Conservation (phyloP, 352 stramenopile species). For the Phytopythium aichiense region DNA sequence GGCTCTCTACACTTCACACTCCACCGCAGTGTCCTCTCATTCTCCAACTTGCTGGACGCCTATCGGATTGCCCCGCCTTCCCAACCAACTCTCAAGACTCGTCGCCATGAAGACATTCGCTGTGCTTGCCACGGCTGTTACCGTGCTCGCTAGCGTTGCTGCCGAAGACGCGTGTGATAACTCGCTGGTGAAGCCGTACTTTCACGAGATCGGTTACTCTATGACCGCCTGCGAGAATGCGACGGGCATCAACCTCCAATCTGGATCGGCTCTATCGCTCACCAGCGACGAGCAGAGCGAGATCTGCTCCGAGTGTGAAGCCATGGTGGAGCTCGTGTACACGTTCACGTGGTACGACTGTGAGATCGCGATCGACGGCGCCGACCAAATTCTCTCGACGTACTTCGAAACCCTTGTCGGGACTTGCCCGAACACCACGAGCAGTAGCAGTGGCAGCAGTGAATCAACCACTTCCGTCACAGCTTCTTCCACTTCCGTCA, state of each 20-base stretch:
- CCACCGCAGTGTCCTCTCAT: not conserved
- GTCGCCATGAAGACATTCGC: not conserved
- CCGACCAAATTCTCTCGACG: constrained; percentile 11
- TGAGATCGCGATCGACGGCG: constrained; percentile 13
- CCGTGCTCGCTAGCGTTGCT: not conserved
- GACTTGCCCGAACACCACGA: constrained; percentile 2
- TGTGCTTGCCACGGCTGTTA: not conserved
- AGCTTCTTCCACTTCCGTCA: too few species aligned
- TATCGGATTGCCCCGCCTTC: not conserved
- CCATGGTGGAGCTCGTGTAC: constrained; percentile 9
- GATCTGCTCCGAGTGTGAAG: constrained; percentile 14
- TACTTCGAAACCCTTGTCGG: constrained; percentile 16
- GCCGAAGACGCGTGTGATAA: constrained; percentile 13
- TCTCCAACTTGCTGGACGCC: not conserved
- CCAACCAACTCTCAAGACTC: not conserved
- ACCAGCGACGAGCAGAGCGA: constrained; percentile 8
- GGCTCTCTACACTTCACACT: not conserved
- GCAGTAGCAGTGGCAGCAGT: not conserved
- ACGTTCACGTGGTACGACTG: constrained; percentile 14
- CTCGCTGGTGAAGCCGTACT: constrained; percentile 6
- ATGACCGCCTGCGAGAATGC: constrained; percentile 12
- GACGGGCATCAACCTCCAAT: constrained; percentile 12
- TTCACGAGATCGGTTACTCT: constrained; percentile 9
- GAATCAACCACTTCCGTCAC: too few species aligned
- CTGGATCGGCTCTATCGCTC: constrained; percentile 5